Evolutionary conservation across 306 rosid species (phyloP), one percentile per base, ranked within the genome.

Genomic region (Corylus americana): DNA sequence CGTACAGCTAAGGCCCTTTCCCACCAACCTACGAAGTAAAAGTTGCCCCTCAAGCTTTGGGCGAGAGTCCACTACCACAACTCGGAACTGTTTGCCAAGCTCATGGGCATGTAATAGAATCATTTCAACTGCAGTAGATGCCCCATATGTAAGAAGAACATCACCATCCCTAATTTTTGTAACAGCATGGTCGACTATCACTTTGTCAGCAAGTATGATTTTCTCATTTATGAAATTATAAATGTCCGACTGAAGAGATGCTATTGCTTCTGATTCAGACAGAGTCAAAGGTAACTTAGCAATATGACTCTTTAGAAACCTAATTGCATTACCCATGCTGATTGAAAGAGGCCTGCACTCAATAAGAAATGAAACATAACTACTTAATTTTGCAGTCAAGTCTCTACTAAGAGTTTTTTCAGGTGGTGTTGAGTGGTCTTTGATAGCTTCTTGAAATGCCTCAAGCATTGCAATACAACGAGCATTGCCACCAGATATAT

Each of bases 241-340:
- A 79, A 88, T 79, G 72, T 86, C 92, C 47, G 81, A 74, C 51
- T 74, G 79, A 66, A 88, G 89, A 59, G 83, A 84, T 55, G 72
- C 55, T 86, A 84, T 88, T 27, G 92, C 88, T 86, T 88, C 92
- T 48, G 86, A 80, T 70, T 88, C 92, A 2, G 88, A 86, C 64
- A 86, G n/a, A 55, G 86, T 27, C 86, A 86, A 74, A 71, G 88
- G 90, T 69, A 88, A 75, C 82, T 84, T 84, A 55, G 92, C 84
- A 79, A 88, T 79, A 62, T 73, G 89, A 77, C 88, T 88, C 73
- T 88, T 88, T 25, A 88, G 84, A 82, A 86, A 88, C 72, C 92
- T 84, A 79, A 88, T 86, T 39, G 92, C 90, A 86, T 88, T 88
- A 59, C 92, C 92, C 92, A 88, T 88, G 79, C 90, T 88, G 85